A percentile compares a stretch with the other conserved stretches of the same genome.
These are phyloP conservation scores for Zoysia pacifica DNA, from an alignment of 176 grass and related monocot genomes.

Conservation along the genomic window DNA sequence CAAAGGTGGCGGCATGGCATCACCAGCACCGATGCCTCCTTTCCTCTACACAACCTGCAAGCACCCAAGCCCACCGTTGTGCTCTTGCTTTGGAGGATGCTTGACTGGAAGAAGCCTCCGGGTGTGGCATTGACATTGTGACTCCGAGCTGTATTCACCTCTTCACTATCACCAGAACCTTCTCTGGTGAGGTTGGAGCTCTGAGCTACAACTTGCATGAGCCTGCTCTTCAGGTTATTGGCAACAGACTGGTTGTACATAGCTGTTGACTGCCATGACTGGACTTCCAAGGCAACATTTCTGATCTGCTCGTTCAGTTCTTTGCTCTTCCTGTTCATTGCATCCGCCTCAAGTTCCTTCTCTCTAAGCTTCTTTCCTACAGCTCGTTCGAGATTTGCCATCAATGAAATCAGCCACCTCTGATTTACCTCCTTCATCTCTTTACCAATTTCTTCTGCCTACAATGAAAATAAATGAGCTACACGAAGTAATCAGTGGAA, in stretches of 20 bases:
- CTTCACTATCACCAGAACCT: constrained; percentile 55
- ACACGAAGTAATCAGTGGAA: neutral
- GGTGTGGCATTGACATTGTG: constrained; percentile 16
- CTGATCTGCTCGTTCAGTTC: constrained; percentile 56
- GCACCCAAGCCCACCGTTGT: neutral
- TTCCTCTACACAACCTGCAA: constrained; percentile 35
- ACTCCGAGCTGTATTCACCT: constrained; percentile 18
- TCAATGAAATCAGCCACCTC: constrained; percentile 38
- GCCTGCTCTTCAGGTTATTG: constrained; percentile 45
- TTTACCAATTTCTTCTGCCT: constrained; percentile 46
- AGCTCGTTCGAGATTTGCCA: constrained; percentile 38
- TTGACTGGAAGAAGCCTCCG: constrained; percentile 26
- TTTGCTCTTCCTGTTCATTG: constrained; percentile 54
- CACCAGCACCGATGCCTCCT: constrained; percentile 52
- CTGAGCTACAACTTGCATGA: constrained; percentile 51
- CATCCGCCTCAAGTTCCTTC: constrained; percentile 55
- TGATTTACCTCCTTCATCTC: constrained; percentile 52
- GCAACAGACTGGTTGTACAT: constrained; percentile 49
- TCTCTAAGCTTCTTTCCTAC: constrained; percentile 58
- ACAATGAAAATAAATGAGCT: neutral
- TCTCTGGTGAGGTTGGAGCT: constrained; percentile 44
- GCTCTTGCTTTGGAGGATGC: constrained; percentile 10
- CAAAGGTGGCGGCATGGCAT: constrained; percentile 71
- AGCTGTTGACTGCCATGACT: constrained; percentile 52
- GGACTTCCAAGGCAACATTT: constrained; percentile 47